These are phyloP conservation scores for Sporisorium iseilematis-ciliati DNA, from an alignment of 1,284 basidiomycete genomes.

Conservation along the genomic window DNA sequence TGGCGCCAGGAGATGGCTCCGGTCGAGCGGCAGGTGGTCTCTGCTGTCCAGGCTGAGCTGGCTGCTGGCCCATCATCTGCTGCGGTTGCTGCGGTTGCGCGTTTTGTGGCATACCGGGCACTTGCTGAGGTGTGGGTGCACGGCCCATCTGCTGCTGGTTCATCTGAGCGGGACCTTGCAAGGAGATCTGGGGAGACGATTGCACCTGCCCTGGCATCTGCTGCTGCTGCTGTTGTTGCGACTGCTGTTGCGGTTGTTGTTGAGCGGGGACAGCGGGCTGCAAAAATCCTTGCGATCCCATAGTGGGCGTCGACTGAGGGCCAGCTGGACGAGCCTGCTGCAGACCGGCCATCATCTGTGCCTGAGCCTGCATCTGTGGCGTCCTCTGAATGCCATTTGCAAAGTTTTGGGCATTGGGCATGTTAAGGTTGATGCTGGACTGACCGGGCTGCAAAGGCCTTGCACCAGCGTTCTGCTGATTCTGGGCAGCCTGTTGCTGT, in stretches of 20 bases:
- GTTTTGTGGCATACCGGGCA: slow-evolving; percentile 25
- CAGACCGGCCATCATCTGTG: slow-evolving; percentile 54
- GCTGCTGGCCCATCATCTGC: slow-evolving; percentile 32
- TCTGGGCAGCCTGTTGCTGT: slow-evolving; percentile 46
- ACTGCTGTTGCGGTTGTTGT: slow-evolving; percentile 19
- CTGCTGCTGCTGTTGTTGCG: slow-evolving; percentile 25
- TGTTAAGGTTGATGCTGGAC: slow-evolving; percentile 31
- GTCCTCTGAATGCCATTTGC: slow-evolving; percentile 52
- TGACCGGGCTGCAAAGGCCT: slow-evolving; percentile 53
- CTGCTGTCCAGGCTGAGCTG: slow-evolving; percentile 32
- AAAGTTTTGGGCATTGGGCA: slow-evolving; percentile 42
- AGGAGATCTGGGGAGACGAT: slow-evolving; percentile 29
- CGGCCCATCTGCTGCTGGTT: slow-evolving; percentile 40
- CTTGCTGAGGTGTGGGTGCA: slow-evolving; percentile 23
- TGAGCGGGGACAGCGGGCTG: slow-evolving; percentile 28
- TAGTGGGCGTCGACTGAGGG: slow-evolving; percentile 38
- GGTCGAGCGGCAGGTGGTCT: slow-evolving; percentile 26
- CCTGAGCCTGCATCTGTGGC: slow-evolving; percentile 54
- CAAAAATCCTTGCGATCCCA: slow-evolving; percentile 36
- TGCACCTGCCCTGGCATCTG: slow-evolving; percentile 27
- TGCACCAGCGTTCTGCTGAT: slow-evolving; percentile 34
- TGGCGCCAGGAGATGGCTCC: slow-evolving; percentile 21
- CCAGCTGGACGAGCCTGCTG: slow-evolving; percentile 44
- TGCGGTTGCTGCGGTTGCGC: slow-evolving; percentile 30
- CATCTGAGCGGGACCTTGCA: slow-evolving; percentile 17